Evolutionary conservation across 169 alveolate species (phyloP), one percentile per base, ranked within the genome.

Genomic region (Eimeria necatrix): DNA sequence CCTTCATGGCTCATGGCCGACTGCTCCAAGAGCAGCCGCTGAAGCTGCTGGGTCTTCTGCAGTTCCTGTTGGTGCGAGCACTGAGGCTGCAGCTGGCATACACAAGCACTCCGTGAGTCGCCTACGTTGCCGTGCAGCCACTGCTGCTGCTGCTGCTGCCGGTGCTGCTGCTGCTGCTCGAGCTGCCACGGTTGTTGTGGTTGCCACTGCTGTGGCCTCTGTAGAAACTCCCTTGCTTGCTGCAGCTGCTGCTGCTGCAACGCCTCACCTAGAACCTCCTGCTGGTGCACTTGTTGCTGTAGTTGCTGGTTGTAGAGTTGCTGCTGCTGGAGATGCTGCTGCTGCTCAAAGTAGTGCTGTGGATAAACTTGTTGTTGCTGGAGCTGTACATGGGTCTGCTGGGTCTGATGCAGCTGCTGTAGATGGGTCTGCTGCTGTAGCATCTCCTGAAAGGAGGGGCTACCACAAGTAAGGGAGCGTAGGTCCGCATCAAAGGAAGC

Each of bases 401-500:
- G 24, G 56, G 22, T n/a, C 46, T 16, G 46, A 53, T 59, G 46
- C 9, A 10, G 41, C 18, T 20, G 80, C 32, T 60, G 92, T 32
- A 32, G 41, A 26, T 60, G 92, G 49, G 16, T 41, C 51, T 18
- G 32, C 64, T 84, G 92, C 92, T 84, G 92, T 26, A 16, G 59
- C 51, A 49, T 20, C 12, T 60, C 78, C 74, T 84, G 92, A 52
- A 32, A 20, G 32, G 91, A 51, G n/a, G n/a, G 41, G 24, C 20
- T 9, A 49, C 73, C 92, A 48, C 80, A 6, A 32, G 41, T 41
- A n/a, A 60, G 48, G 60, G 92, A 53, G 7, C 80, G 59, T 24
- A 60, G 7, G n/a, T 53, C 92, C 12, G 91, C 91, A 24, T 56
- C 91, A 53, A 59, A 83, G 59, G 78, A 83, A 4, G 92, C 78